A percentile compares a stretch with the other conserved stretches of the same genome.
These are phyloP conservation scores for Fusarium mexicanum DNA, from an alignment of 2,329 filamentous ascomycete species.

Conservation along the genomic window DNA sequence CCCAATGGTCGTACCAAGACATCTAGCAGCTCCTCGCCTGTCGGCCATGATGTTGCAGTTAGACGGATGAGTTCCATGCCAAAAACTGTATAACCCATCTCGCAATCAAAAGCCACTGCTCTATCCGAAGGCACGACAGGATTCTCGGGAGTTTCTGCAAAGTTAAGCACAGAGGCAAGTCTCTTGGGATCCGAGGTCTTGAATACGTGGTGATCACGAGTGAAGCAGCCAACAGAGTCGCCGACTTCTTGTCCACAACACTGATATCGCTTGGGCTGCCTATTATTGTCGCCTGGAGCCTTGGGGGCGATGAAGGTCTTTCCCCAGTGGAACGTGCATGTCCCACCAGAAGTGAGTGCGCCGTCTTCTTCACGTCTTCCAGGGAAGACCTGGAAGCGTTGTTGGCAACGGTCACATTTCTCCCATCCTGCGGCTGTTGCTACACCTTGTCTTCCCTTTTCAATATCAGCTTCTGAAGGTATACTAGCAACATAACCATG, in stretches of 20 bases:
- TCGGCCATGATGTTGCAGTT: constrained; percentile 89
- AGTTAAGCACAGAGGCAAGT: constrained; percentile 82
- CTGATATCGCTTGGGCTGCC: constrained; percentile 70
- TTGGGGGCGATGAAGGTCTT: constrained; percentile 69
- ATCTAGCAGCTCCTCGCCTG: constrained; percentile 79
- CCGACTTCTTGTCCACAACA: constrained; percentile 84
- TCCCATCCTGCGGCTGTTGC: constrained; percentile 80
- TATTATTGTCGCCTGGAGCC: constrained; percentile 65
- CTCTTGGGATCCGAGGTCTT: constrained; percentile 81
- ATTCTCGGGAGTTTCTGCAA: constrained; percentile 79
- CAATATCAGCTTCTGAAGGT: constrained; percentile 73
- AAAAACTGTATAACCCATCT: constrained; percentile 94
- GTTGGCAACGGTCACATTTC: constrained; percentile 85
- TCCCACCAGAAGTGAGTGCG: constrained; percentile 77
- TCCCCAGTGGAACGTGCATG: constrained; percentile 84
- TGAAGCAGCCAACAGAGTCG: constrained; percentile 78
- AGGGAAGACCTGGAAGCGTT: constrained; percentile 91
- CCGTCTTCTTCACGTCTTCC: constrained; percentile 82
- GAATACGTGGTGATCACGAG: constrained; percentile 81
- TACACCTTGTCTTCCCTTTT: constrained; percentile 71
- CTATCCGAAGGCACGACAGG: constrained; percentile 58
- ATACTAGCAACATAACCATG: constrained; percentile 79
- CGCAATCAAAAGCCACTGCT: constrained; percentile 90
- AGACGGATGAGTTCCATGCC: constrained; percentile 91
- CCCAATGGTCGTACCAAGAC: constrained; percentile 86